Percentiles rank a stretch among this genome's conserved stretches.
These are phyloP conservation scores for Calocybe gambosa DNA, from an alignment of 1,284 basidiomycete genomes.

Conservation along the genomic window DNA sequence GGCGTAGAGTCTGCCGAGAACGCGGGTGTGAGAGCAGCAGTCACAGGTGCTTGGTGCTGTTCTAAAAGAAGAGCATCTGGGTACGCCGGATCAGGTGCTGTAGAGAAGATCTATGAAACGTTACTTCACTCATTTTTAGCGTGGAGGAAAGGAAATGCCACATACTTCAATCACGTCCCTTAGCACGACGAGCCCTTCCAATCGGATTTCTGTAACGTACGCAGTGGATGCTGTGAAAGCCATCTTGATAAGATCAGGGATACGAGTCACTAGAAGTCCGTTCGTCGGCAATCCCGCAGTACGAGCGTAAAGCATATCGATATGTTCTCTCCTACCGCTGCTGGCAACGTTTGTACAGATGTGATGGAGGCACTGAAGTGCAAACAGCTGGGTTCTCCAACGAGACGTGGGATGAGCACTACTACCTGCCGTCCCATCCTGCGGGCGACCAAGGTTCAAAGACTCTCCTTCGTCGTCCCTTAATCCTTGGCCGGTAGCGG, in stretches of 20 bases:
- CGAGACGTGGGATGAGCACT: conserved; percentile 59
- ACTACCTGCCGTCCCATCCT: conserved; percentile 28
- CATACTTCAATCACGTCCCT: conserved; percentile 88
- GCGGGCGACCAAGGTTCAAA: conserved; percentile 54
- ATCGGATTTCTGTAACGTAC: conserved; percentile 89
- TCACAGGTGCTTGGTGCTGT: conserved; percentile 97
- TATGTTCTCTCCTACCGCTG: conserved; percentile 75
- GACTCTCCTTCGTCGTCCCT: conserved; percentile 92
- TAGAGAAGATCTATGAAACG: conserved; percentile 65
- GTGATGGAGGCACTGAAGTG: conserved; percentile 86
- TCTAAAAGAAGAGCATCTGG: conserved; percentile 89
- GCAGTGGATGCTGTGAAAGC: conserved; percentile 97
- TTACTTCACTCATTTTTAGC: background rate
- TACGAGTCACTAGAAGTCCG: conserved; percentile 71
- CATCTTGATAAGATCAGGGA: conserved; percentile 93
- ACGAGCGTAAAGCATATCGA: conserved; percentile 67
- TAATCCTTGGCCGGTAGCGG: conserved; percentile 48
- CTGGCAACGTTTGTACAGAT: conserved; percentile 76
- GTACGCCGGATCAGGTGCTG: conserved; percentile 89
- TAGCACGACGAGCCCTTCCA: conserved; percentile 89
- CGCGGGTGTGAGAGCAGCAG: conserved; percentile 95
- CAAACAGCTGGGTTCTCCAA: conserved; percentile 97
- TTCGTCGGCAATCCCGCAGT: conserved; percentile 38
- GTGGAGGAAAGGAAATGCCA: background rate
- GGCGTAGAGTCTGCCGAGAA: conserved; percentile 94